Evolutionary conservation across 179 eudicot species (phyloP), one percentile per base, ranked within the genome.

Genomic region (Silene noctiflora): DNA sequence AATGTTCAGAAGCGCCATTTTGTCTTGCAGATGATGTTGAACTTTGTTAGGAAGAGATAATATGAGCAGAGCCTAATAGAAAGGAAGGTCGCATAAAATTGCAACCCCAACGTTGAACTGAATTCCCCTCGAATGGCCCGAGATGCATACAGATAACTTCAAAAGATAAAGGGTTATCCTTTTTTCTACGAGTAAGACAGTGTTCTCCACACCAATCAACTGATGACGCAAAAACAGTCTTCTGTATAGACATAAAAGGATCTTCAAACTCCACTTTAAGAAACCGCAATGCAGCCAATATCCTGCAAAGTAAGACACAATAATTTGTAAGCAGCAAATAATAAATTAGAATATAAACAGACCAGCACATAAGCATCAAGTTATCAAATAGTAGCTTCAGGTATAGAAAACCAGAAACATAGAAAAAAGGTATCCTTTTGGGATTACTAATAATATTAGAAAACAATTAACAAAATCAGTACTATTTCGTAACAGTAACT

Each of bases 161-260:
- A 4, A 59, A 82, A n/a, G 73, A 75, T 19, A 82, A 64, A 60
- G 39, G 67, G 39, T 74, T 76, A 55, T 76, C 81, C 85, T 90
- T 87, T 82, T 76, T 84, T 72, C 89, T 86, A 9, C 83, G 84
- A 65, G 88, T 80, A 69, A 89, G 91, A 77, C 87, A 83, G 70
- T 89, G 89, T 80, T 89, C 89, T 77, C 91, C 91, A 78, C 89
- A 87, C 87, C 89, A 89, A 76, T 89, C 92, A 80, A 91, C 85
- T 55, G 86, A 80, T 83, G 85, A 80, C 83, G 85, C 80, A 79
- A 86, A 86, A 58, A 77, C 82, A 71, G 86, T 79, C 72, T 81
- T 86, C 80, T 66, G 86, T 85, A 86, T 89, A 88, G 91, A 91
- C 96, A 91, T 91, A 91, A 88, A 89, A 89, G 76, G 79, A 74